Evolutionary conservation across 169 alveolate species (phyloP).

Genomic region (Eimeria zaria): DNA sequence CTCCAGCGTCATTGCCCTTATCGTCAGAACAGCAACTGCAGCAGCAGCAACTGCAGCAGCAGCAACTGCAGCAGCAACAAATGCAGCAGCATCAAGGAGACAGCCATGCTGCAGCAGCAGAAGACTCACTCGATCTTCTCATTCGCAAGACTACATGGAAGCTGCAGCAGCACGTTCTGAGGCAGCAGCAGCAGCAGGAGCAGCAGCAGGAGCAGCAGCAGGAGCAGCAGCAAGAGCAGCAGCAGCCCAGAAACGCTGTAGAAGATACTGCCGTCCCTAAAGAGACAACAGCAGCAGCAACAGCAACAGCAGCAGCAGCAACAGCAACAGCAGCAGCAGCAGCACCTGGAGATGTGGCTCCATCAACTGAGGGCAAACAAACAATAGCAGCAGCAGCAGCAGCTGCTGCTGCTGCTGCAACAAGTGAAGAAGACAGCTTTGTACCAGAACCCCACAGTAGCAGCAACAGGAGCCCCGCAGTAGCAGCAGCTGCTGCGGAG

Average conservation of each 20-base stretch:
- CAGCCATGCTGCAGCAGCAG: conserved; percentile 14
- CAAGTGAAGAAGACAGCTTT: neutral
- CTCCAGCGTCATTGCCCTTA: neutral
- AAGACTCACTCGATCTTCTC: conserved; percentile 5
- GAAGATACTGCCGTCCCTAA: too few species aligned
- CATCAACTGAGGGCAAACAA: too few species aligned
- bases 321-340: too few species aligned
- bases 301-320: conserved; percentile 45
- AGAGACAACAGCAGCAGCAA: conserved; percentile 40
- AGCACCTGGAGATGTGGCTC: neutral
- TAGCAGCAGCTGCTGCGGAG: conserved; percentile 10
- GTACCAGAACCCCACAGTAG: neutral
- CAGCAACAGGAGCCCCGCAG: conserved; percentile 27
- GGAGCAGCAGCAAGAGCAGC: conserved; percentile 24
- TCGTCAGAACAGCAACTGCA: neutral
- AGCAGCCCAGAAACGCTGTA: too few species aligned
- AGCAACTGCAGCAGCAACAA: neutral
- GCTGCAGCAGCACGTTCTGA: conserved; percentile 59
- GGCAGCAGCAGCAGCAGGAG: conserved; percentile 51
- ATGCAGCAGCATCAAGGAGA: conserved; percentile 13
- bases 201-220: conserved; percentile 37
- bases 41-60: conserved; percentile 18
- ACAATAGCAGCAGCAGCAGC: conserved; percentile 17
- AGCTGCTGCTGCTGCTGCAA: conserved; percentile 30
- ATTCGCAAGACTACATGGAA: conserved; percentile 46